Base-by-base conservation (phyloP, 2,329 filamentous ascomycete genomes). In the Microcera coccophila region DNA sequence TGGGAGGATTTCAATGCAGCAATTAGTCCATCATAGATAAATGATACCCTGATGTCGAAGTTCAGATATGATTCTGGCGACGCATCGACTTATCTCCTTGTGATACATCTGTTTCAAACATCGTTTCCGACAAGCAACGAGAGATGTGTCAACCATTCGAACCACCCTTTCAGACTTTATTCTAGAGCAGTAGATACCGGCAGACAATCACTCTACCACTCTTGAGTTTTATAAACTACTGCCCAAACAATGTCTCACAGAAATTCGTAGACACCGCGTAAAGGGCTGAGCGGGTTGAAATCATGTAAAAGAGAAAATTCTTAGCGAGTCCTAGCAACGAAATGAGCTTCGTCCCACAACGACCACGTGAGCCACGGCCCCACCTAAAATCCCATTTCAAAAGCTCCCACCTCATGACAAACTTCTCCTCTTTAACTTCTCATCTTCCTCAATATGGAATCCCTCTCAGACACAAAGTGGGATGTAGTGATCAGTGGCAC, bases 101-200 rank as follows among this genome's bases (percentile, higher is more conserved):
- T n/a, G n/a, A n/a, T n/a, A n/a, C n/a, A n/a, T n/a, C n/a, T n/a
- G n/a, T n/a, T n/a, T n/a, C n/a, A n/a, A n/a, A n/a, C n/a, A n/a
- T n/a, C n/a, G n/a, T n/a, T n/a, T n/a, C n/a, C n/a, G n/a, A n/a
- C n/a, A n/a, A 9, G 8, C 15, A 8, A n/a, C 20, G 18, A 41
- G 39, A 57, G 58, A 72, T 87, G 82, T 87, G 78, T 81, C 82
- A 78, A 82, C 81, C 81, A 82, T 84, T 87, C 85, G 85, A 89
- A 84, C 85, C 75, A 82, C 84, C 82, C 82, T 81, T 79, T 87
- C 85, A 88, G 74, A 74, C 65, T 68, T 69, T 68, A 82, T 79
- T 89, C 84, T 77, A 86, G 82, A 82, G 84, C 82, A 87, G 85
- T 83, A 89, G 85, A 89, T 89, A 89, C 85, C 83, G 82, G 82